Percentiles rank a stretch among this genome's conserved stretches.
These are phyloP conservation scores for Suhomyces wounanorum DNA, from an alignment of 1,139 yeast genomes.

Conservation along the genomic window DNA sequence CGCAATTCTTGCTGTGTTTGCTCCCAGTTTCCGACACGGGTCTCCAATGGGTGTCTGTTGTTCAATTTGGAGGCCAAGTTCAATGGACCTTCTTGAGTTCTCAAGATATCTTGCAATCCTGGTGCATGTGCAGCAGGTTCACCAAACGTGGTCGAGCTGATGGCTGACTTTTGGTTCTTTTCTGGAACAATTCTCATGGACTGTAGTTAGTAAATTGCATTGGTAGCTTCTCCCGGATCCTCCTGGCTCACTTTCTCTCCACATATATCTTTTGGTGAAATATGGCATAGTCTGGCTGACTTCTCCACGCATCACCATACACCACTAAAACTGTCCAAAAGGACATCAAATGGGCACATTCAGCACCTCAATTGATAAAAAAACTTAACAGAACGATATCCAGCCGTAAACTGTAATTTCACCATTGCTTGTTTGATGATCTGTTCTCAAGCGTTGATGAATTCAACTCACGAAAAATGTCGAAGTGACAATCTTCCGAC, in stretches of 20 bases:
- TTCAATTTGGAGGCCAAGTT: conserved; percentile 69
- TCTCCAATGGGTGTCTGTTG: conserved; percentile 85
- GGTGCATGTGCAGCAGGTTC: conserved; percentile 62
- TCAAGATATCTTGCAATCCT: conserved; percentile 58
- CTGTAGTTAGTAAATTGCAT: conserved; percentile 25
- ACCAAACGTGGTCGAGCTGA: conserved; percentile 52
- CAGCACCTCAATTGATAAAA: too few species aligned
- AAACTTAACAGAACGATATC: neutral
- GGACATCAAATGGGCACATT: too few species aligned
- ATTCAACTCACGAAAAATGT: neutral
- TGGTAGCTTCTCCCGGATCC: neutral
- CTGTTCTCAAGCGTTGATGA: neutral
- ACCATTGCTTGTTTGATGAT: neutral
- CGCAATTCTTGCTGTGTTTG: conserved; percentile 67
- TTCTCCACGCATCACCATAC: too few species aligned
- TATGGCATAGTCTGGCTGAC: too few species aligned
- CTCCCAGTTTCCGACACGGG: conserved; percentile 79
- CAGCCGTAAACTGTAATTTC: too few species aligned
- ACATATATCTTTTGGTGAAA: too few species aligned
- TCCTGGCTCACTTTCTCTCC: neutral
- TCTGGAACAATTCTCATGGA: conserved; percentile 56
- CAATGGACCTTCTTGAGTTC: conserved; percentile 60
- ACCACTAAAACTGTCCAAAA: too few species aligned
- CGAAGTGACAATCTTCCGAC: neutral
- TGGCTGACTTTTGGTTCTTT: conserved; percentile 38